A percentile compares a stretch with the other conserved stretches of the same genome.
phyloP scores from a whole-genome alignment of 768 basidiomycete species.

The Boletus barrowsii region DNA sequence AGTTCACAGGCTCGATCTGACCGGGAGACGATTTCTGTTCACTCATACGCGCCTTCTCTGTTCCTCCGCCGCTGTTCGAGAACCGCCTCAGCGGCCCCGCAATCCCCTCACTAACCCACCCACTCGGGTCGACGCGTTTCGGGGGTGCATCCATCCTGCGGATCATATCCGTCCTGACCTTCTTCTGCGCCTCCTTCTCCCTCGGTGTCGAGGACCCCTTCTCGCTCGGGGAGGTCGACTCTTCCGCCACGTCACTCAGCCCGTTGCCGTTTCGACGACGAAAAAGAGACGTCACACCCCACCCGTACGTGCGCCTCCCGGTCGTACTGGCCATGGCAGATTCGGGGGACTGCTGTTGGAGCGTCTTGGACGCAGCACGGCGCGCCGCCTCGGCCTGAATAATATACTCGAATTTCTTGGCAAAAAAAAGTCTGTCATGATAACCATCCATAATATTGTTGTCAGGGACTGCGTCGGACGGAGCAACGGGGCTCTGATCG shows the following conservation, averaged over 20 bases:
- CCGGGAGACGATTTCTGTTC: slow-evolving; percentile 7
- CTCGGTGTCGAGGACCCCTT: slow-evolving; percentile 12
- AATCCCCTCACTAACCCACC: slow-evolving; percentile 56
- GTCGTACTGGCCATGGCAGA: slow-evolving; percentile 15
- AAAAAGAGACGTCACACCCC: slow-evolving; percentile 33
- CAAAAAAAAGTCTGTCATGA: slow-evolving; percentile 61
- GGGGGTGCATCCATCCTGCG: slow-evolving; percentile 67
- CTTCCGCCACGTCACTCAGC: slow-evolving; percentile 27
- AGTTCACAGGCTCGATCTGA: neutral
- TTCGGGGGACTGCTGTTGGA: slow-evolving; percentile 17
- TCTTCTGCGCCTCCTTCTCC: slow-evolving; percentile 27
- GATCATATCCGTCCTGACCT: slow-evolving; percentile 71
- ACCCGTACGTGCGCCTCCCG: slow-evolving; percentile 20
- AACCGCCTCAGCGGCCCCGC: slow-evolving; percentile 24
- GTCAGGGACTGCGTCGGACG: too few species aligned
- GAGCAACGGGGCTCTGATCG: neutral
- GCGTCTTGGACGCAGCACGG: slow-evolving; percentile 20
- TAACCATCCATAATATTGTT: neutral
- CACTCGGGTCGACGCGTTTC: slow-evolving; percentile 70
- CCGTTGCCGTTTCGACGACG: slow-evolving; percentile 24
- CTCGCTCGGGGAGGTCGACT: slow-evolving; percentile 5
- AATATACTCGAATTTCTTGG: slow-evolving; percentile 60
- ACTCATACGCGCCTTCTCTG: neutral
- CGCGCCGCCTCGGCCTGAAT: slow-evolving; percentile 43
- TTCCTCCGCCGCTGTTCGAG: slow-evolving; percentile 7